These are phyloP conservation scores for Drechslera avenae DNA, from an alignment of 2,329 filamentous ascomycete genomes.

Conservation along the genomic window DNA sequence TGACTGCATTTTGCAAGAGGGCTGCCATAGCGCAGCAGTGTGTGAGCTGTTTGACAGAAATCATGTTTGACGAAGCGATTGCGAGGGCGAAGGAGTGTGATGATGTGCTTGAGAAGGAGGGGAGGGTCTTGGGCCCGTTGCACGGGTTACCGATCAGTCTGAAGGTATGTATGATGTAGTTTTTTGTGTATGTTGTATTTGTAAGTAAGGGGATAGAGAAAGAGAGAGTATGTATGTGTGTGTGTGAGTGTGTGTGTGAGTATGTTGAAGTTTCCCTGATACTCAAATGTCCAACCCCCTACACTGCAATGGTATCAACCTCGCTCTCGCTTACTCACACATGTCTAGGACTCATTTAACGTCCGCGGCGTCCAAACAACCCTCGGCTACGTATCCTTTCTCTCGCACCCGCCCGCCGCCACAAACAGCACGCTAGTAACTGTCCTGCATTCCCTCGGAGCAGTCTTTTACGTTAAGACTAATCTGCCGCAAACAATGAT, in stretches of 20 bases:
- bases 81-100: constrained; percentile 48
- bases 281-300: too few relatives aligned
- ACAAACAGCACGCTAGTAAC: constrained; percentile 45
- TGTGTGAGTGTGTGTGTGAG: too few relatives aligned
- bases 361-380: constrained; percentile 63
- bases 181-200: too few relatives aligned
- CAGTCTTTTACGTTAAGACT: constrained; percentile 60
- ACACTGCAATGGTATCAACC: too few relatives aligned
- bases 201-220: too few relatives aligned
- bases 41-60: constrained; percentile 54
- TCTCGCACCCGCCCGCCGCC: constrained; percentile 37
- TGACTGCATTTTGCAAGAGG: constrained; percentile 60
- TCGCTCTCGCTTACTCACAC: too few relatives aligned
- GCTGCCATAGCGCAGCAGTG: constrained; percentile 64
- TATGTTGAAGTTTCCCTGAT: too few relatives aligned
- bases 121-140: constrained; percentile 55
- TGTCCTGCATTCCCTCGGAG: constrained; percentile 50
- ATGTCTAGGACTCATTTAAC: constrained; percentile 67
- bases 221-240: too few relatives aligned
- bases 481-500: constrained; percentile 58
- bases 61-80: constrained; percentile 51
- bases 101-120: constrained; percentile 42
- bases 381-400: constrained; percentile 60
- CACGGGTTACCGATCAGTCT: constrained; percentile 62
- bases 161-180: constrained; percentile 51